Evolutionary conservation across 1,284 basidiomycete species (phyloP).

Genomic region (Ceratobasidium sp.): DNA sequence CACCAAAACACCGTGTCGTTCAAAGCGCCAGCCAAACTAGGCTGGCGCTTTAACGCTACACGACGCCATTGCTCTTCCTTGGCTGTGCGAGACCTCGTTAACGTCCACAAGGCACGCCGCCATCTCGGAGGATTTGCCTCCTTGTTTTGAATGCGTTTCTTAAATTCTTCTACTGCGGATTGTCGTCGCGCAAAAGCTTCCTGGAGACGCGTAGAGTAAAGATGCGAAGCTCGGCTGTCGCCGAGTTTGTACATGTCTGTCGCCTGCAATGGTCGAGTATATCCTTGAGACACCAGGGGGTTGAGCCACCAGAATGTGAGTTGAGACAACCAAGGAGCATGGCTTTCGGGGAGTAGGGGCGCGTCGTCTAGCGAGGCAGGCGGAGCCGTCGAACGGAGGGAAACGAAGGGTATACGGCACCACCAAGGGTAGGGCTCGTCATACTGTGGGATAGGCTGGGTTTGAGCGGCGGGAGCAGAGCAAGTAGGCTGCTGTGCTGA

Average conservation of each 20-base stretch:
- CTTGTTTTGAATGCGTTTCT: neutral
- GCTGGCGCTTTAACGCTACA: constrained; percentile 67
- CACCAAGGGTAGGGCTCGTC: constrained; percentile 27
- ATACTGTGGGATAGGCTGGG: constrained; percentile 7
- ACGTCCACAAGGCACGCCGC: constrained; percentile 10
- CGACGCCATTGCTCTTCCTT: constrained; percentile 70
- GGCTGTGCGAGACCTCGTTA: constrained; percentile 3
- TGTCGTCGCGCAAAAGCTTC: constrained; percentile 2
- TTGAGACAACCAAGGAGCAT: constrained; percentile 19
- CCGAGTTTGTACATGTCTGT: constrained; percentile 25
- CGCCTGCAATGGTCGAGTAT: constrained; percentile 20
- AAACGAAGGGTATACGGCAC: constrained; percentile 31
- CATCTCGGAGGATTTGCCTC: constrained; percentile 4
- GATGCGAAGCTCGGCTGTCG: neutral
- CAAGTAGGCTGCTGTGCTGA: neutral
- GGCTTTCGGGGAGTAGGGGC: neutral
- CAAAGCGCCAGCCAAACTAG: constrained; percentile 79
- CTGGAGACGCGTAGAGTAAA: constrained; percentile 7
- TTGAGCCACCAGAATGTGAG: constrained; percentile 32
- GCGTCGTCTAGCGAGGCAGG: constrained; percentile 18
- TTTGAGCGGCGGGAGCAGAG: neutral
- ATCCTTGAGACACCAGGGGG: constrained; percentile 29
- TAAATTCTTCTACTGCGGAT: neutral
- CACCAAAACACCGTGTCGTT: constrained; percentile 84
- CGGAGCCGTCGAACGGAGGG: constrained; percentile 8